Base-by-base conservation (phyloP, 2,329 filamentous ascomycete genomes). In the Paraphoma sp. region DNA sequence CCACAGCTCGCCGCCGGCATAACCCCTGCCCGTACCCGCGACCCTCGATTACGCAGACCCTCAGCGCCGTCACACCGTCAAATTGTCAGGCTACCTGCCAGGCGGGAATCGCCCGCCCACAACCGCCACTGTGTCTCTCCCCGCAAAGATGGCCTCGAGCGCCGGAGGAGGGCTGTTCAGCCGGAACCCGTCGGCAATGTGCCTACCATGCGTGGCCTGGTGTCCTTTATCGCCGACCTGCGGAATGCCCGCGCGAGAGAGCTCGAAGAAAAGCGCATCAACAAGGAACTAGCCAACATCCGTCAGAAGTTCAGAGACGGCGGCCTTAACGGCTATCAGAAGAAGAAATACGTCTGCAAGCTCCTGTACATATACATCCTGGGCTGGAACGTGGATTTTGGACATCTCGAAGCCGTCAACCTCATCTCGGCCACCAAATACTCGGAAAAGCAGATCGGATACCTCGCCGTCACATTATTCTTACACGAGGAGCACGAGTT, bases 261-360 rank as follows among this genome's bases (percentile, higher is more conserved):
- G 77, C 82, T 99, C 62, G 95, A 99, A 78, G 95, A 99, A 83
- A 99, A 99, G 85, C 87, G 95, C 75, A 98, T 99, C 82, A 99
- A 99, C 80, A 99, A 99, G 83, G 95, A 99, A 82, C 81, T 99
- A 77, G 95, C 95, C 75, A 99, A 99, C 75, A 99, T 99, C 77
- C 88, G 92, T 73, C 92, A 97, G 81, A 98, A 98, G 80, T 99
- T 98, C 83, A 97, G 96, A 85, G 91, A 95, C 77, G 93, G 93
- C 63, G 95, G 86, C 74, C 82, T 99, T 56, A 97, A 90, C 75
- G 96, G 95, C 65, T 99, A 99, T 76, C 93, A 97, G 83, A 97
- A 96, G 84, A 99, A 99, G 86, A 99, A 99, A 90, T 99, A 99
- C 76, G 95, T 99, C 66, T 99, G 95, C 91, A 99, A 99, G 88